Evolutionary conservation across 148 eudicot genomes (phyloP), one percentile per base, ranked within the genome.

Genomic region (Linanthus parryae): DNA sequence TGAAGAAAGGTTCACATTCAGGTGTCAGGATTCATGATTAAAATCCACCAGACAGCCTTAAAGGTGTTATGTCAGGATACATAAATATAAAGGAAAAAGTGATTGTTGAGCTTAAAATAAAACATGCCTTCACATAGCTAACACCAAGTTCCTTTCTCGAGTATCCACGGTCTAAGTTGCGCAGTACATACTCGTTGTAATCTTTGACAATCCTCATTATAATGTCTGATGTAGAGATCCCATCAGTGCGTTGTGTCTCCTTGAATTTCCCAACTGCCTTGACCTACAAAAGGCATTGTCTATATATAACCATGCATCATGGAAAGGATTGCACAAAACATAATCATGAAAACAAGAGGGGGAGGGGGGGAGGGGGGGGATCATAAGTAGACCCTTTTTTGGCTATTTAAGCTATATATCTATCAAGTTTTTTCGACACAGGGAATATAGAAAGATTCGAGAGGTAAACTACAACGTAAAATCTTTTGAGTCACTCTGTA

Each of bases 131-230:
- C 52, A 84, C 86, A 70, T 72, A 84, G 75, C 87, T 80, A 44
- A 84, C 69, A 37, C 78, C 78, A 54, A 84, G 87, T 35, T 84
- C 86, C 75, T 72, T 84, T 74, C 92, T 80, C 16, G 92, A 77
- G 65, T 80, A 84, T 34, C 92, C 87, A 12, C 92, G 80, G 58
- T 74, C 81, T 76, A 84, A 75, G 65, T 84, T 84, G 21, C 87
- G 87, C 84, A 84, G 67, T 49, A 84, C 92, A 74, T 80, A 84
- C 35, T 80, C 67, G 61, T 84, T 84, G 52, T 84, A 84, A 52
- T 84, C 92, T 73, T 80, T 80, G 24, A 84, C 80, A 47, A 77
- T 76, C 62, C 87, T 69, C 92, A 80, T 84, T 47, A 84, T 76
- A 44, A 84, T 59, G 52, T 80, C 87, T 14, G 83, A 84, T 23